Evolutionary conservation across 2,329 filamentous ascomycete species (phyloP), one percentile per base, ranked within the genome.

Genomic region (Xenosphaeropsis pyriputrescens): DNA sequence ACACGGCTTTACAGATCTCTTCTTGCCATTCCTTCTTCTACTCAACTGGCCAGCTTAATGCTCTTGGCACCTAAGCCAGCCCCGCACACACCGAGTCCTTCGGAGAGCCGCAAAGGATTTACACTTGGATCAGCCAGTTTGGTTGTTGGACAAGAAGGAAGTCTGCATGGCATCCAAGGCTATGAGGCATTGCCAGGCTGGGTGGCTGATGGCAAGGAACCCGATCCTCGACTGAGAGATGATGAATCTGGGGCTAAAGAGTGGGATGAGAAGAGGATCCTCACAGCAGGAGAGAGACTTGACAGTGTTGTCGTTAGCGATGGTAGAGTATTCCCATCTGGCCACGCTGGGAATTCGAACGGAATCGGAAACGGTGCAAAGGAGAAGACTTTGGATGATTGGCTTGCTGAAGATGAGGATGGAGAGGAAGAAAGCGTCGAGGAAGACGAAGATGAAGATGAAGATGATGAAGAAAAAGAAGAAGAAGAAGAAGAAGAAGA

Each of bases 31-130:
- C 85, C 88, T 1, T 65, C 68, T 2, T 75, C 72, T 6, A 81
- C 76, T 1, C 85, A 96, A 56, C 72, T 98, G 13, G 91, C 91
- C 2, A 86, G 82, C 1, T 67, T 98, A 12, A 81, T 96, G 56
- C 75, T 98, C 1, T 71, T 96, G 2, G 91, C 91, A 0, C 88
- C 91, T 0, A 98, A 98, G 55, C 89, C 91, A 0, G 85, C 91
- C 0, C 91, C 91, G 0, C 85, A 93, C 43, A 81, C 83, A 0
- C 86, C 86, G 0, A 93, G 84, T 41, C 91, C 91, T 1, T 93
- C 85, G 0, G 88, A 94, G 54, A 77, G 73, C 2, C 73, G 88
- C 26, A 84, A 79, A 45, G 79, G 75, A 1, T 80, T 89, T 41
- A 67, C 79, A 1, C 67, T 98, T 0, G 91, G 91, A 9, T 91